Evolutionary conservation across 441 rosid species (phyloP), one percentile per base, ranked within the genome.

Genomic region (Cnidoscolus chayamansa): DNA sequence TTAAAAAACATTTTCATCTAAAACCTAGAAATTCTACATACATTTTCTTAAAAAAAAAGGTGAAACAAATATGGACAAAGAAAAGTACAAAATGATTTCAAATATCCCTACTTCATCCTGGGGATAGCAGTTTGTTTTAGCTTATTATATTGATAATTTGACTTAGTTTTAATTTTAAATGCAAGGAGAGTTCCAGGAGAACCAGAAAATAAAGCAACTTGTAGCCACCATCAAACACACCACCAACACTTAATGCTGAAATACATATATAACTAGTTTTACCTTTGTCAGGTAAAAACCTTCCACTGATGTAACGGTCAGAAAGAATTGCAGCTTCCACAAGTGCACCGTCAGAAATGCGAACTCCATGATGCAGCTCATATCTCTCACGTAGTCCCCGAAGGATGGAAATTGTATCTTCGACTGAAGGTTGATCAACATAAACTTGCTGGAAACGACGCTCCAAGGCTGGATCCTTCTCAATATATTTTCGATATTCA

Each of bases 221-320:
- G 19, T 57, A 63, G 40, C 37, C 2, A 59, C 30, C 15, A 55
- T 1, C 4, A 31, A 62, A 40, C 15, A 13, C 2, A 48, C 30
- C 40, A 17, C 48, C 5, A 62, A 37, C 7, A 6, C 35, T 30
- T 51, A 10, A 56, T 56, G 69, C 61, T 12, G 51, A 37, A 30
- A 35, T 16, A 51, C 40, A 11, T 45, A 47, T 31, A 11, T 63
- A 31, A 19, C 10, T 40, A 68, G 58, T 19, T 50, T 72, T 81
- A 89, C 98, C 99, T 92, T 95, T 92, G 82, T 95, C 98, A 48
- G 98, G 99, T 73, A 95, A 82, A 84, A 95, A 92, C 20, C 96
- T 86, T 62, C 96, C 99, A 72, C 97, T 92, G 62, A 91, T 95
- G 82, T 95, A 95, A 67, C 92, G 90, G 76, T 92, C 98, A 63